Evolutionary conservation across 2,329 filamentous ascomycete species (phyloP).

Genomic region (Fusarium globosum): DNA sequence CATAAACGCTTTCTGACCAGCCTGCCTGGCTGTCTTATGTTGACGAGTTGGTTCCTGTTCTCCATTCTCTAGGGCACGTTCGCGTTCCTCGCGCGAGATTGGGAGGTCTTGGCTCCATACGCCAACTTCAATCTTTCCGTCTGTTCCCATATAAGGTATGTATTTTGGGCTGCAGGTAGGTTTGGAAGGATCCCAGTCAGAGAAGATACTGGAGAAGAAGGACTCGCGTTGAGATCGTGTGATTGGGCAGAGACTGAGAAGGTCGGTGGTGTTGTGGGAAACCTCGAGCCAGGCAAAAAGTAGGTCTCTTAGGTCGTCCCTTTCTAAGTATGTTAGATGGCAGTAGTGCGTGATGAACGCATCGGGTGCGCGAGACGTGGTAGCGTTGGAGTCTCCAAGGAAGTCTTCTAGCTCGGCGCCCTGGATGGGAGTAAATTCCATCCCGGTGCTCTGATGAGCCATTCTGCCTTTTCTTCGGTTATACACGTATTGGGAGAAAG

Average conservation of each 20-base stretch:
- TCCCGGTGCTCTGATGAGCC: not conserved
- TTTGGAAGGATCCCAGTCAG: not conserved
- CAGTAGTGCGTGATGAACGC: not conserved
- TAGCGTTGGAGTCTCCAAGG: fast-evolving
- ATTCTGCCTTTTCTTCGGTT: not conserved
- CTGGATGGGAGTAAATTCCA: not conserved
- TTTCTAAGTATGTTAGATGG: not conserved
- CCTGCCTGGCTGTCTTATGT: not conserved
- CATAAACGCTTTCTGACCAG: not conserved
- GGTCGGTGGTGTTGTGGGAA: not conserved
- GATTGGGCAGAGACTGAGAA: not conserved
- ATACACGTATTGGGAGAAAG: not conserved
- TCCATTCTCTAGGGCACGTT: not conserved
- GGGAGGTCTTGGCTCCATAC: not conserved
- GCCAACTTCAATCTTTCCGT: not conserved
- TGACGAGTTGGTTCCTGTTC: not conserved
- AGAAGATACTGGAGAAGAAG: not conserved
- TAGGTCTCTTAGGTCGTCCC: not conserved
- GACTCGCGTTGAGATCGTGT: not conserved
- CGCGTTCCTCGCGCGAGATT: not conserved
- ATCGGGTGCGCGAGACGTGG: not conserved
- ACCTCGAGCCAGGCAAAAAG: not conserved
- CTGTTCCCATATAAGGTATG: not conserved
- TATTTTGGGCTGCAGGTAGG: not conserved
- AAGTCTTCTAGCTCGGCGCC: not conserved